phyloP scores from a whole-genome alignment of 2,329 filamentous ascomycete genomes.

The Penicillium griseofulvum region DNA sequence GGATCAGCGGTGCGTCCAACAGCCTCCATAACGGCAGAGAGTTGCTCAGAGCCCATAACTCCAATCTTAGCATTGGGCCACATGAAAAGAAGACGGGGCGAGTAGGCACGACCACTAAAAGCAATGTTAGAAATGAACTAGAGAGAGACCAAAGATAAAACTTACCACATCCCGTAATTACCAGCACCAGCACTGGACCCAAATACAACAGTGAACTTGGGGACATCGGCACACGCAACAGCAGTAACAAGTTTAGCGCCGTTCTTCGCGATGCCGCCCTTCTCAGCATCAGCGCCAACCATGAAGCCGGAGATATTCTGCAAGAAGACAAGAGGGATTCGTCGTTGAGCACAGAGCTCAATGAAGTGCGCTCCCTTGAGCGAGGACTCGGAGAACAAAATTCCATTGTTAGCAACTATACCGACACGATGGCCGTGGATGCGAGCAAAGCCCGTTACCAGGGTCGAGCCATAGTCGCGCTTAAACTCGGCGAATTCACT shows the following conservation, averaged over 20 bases:
- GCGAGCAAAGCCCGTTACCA: slow-evolving; percentile 86
- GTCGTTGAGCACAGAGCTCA: slow-evolving; percentile 85
- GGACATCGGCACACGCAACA: slow-evolving; percentile 88
- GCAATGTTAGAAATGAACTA: slow-evolving; percentile 1
- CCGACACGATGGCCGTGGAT: slow-evolving; percentile 90
- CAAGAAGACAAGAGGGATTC: slow-evolving; percentile 85
- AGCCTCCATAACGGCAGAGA: slow-evolving; percentile 89
- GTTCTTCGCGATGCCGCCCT: slow-evolving; percentile 95
- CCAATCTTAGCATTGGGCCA: slow-evolving; percentile 97
- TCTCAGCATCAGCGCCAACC: slow-evolving; percentile 90
- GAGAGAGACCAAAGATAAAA: slow-evolving; percentile 11
- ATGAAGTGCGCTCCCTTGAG: slow-evolving; percentile 97
- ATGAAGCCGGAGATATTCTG: slow-evolving; percentile 99
- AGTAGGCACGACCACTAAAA: slow-evolving; percentile 76
- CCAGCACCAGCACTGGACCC: slow-evolving; percentile 89
- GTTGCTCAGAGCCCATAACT: slow-evolving; percentile 93
- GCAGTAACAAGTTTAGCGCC: slow-evolving; percentile 95
- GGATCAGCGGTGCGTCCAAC: slow-evolving; percentile 82
- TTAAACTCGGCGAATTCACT: slow-evolving; percentile 94
- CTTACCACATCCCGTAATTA: slow-evolving; percentile 93
- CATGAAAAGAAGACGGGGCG: slow-evolving; percentile 88
- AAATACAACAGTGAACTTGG: slow-evolving; percentile 96
- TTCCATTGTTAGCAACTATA: slow-evolving; percentile 94
- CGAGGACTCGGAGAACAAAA: slow-evolving; percentile 83
- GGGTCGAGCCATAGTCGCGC: slow-evolving; percentile 78